These are phyloP conservation scores for Pythium dissimile DNA, from an alignment of 352 stramenopile species.

Conservation along the genomic window DNA sequence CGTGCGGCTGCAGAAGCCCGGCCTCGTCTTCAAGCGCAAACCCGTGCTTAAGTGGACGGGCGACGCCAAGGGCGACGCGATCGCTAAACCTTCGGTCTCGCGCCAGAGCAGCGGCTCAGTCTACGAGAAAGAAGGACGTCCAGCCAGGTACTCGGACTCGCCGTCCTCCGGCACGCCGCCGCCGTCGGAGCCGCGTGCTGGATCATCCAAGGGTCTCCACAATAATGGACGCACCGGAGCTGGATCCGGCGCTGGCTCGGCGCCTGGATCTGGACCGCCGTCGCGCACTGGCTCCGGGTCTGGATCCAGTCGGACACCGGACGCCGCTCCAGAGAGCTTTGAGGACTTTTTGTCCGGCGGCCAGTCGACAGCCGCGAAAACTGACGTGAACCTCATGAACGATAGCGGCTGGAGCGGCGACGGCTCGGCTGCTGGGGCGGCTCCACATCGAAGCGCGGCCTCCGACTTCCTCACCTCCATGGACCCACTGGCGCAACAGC, in stretches of 20 bases:
- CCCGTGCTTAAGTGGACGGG: conserved; percentile 63
- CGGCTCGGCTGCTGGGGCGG: too few species aligned
- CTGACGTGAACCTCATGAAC: conserved; percentile 72
- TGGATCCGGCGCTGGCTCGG: conserved; percentile 2
- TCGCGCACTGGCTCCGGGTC: conserved; percentile 40
- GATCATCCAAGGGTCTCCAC: conserved; percentile 7
- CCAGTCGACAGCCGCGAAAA: conserved; percentile 20
- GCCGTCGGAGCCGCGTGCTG: background rate
- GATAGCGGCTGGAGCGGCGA: conserved; percentile 43
- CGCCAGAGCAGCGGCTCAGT: conserved; percentile 24
- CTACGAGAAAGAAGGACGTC: conserved; percentile 52
- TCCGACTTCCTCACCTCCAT: conserved; percentile 61
- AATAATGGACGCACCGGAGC: background rate
- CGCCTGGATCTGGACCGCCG: conserved; percentile 16
- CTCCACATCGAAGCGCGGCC: conserved; percentile 27
- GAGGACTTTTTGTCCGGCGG: conserved; percentile 76
- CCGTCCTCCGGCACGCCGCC: conserved; percentile 8
- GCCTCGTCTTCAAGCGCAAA: conserved; percentile 71
- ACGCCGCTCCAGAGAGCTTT: conserved; percentile 38
- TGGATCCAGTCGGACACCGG: conserved; percentile 18
- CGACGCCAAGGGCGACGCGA: conserved; percentile 11
- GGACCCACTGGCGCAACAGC: conserved; percentile 51
- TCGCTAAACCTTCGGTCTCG: conserved; percentile 18
- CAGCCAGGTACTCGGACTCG: conserved; percentile 66
- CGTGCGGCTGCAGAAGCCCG: conserved; percentile 42